Evolutionary conservation across 805 yeast species (phyloP).

Genomic region (Candida boidinii): DNA sequence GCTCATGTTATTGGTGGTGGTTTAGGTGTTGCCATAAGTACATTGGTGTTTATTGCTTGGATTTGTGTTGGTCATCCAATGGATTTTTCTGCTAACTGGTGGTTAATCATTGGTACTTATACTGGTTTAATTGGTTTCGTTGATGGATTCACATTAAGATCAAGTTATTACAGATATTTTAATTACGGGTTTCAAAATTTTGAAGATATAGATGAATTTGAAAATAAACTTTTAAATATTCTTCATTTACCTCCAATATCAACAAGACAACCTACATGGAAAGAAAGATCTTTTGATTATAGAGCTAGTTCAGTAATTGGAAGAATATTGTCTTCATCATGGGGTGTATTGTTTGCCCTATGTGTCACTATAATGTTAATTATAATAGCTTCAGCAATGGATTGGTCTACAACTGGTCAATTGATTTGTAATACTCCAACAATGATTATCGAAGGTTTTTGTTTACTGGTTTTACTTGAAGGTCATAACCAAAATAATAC

Average conservation of each 20-base stretch:
- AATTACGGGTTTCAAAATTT: slow-evolving; percentile 16
- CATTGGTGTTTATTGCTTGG: slow-evolving; percentile 28
- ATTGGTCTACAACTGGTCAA: slow-evolving; percentile 33
- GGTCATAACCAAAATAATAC: slow-evolving; percentile 21
- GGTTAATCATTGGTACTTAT: slow-evolving; percentile 38
- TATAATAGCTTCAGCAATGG: slow-evolving; percentile 23
- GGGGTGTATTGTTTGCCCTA: slow-evolving; percentile 23
- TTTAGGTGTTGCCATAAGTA: slow-evolving; percentile 27
- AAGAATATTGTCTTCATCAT: slow-evolving; percentile 22
- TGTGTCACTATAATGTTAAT: slow-evolving; percentile 22
- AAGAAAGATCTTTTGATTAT: slow-evolving; percentile 1
- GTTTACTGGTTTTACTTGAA: slow-evolving; percentile 27
- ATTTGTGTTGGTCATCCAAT: slow-evolving; percentile 26
- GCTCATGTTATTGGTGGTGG: slow-evolving; percentile 36
- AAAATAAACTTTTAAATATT: slow-evolving; percentile 21
- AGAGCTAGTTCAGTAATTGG: slow-evolving; percentile 17
- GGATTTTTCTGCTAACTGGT: slow-evolving; percentile 32
- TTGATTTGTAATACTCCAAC: slow-evolving; percentile 32
- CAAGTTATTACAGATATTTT: slow-evolving; percentile 24
- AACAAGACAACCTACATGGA: slow-evolving; percentile 3
- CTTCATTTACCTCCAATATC: no score
- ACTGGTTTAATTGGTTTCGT: slow-evolving; percentile 35
- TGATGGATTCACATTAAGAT: slow-evolving; percentile 34
- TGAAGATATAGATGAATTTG: slow-evolving; percentile 21
- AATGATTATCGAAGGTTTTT: slow-evolving; percentile 35